Conservation (phyloP, 2,329 filamentous ascomycete genomes). For the Cephalotrichum gorgonifer region DNA sequence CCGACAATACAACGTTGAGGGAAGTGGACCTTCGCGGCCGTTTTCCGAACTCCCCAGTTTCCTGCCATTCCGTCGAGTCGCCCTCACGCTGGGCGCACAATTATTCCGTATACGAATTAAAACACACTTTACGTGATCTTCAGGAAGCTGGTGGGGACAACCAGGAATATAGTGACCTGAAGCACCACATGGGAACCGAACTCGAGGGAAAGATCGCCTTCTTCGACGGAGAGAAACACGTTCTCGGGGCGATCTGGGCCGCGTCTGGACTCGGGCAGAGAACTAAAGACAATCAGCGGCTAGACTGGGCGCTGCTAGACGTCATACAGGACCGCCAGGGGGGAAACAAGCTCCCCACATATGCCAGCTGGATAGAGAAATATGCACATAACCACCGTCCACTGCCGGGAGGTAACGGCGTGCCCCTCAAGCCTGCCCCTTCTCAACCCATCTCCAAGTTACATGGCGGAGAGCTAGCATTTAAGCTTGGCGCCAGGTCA, state of each 20-base stretch:
- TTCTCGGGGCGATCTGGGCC: background rate
- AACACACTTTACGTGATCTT: too few species aligned
- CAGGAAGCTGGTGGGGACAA: too few species aligned
- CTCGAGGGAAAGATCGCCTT: background rate
- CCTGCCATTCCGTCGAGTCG: too few species aligned
- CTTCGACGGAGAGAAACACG: background rate
- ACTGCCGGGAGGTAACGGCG: background rate
- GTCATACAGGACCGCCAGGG: background rate
- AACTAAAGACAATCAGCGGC: background rate
- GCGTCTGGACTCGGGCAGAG: background rate
- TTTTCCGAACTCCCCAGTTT: too few species aligned
- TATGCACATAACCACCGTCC: too few species aligned
- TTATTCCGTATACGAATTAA: too few species aligned
- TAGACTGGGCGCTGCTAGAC: background rate
- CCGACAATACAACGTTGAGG: too few species aligned
- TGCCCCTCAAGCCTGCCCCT: background rate
- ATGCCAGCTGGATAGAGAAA: too few species aligned
- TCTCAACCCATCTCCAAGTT: background rate
- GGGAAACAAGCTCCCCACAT: background rate
- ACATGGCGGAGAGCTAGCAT: background rate
- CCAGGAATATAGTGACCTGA: too few species aligned
- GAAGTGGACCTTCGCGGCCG: too few species aligned
- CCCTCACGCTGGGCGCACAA: too few species aligned
- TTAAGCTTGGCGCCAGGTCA: background rate
- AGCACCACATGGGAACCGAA: too few species aligned